A percentile compares a stretch with the other conserved stretches of the same genome.
These are phyloP conservation scores for Ophiocordyceps camponoti-saundersi DNA, from an alignment of 2,329 filamentous ascomycete species.

Conservation along the genomic window DNA sequence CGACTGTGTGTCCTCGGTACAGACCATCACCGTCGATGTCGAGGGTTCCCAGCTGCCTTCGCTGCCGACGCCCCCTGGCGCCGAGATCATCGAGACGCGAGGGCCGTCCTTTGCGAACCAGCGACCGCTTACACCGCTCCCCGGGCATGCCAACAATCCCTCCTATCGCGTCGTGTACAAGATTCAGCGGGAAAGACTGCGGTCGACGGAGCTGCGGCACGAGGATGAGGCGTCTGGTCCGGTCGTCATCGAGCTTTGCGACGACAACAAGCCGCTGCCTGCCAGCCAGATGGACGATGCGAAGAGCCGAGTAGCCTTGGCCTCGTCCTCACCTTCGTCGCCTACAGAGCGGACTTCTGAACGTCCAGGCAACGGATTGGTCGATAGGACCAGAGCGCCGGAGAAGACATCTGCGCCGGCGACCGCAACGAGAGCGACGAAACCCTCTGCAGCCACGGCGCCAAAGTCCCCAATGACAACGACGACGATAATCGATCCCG, in stretches of 20 bases:
- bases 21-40: slow-evolving; percentile 48
- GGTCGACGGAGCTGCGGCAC: slow-evolving; percentile 20
- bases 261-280: slow-evolving; percentile 4
- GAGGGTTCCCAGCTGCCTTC: slow-evolving; percentile 31
- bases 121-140: slow-evolving; percentile 2
- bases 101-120: slow-evolving; percentile 3
- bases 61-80: slow-evolving; percentile 37
- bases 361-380: no score
- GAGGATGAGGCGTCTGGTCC: slow-evolving; percentile 12
- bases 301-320: neutral
- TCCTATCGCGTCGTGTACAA: slow-evolving; percentile 43
- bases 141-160: slow-evolving; percentile 9
- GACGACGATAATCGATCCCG: neutral
- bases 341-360: no score
- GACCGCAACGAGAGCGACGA: no score
- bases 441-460: neutral
- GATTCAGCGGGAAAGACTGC: slow-evolving; percentile 34
- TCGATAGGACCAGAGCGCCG: neutral
- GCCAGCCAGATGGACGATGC: neutral
- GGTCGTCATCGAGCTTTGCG: slow-evolving; percentile 10
- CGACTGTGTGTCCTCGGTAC: slow-evolving; percentile 40
- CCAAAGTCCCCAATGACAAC: neutral
- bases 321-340: no score
- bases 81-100: slow-evolving; percentile 38
- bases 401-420: neutral